Percentiles rank a stretch among this genome's conserved stretches.
phyloP scores from a whole-genome alignment of 148 eudicot genomes.

The Silene latifolia region DNA sequence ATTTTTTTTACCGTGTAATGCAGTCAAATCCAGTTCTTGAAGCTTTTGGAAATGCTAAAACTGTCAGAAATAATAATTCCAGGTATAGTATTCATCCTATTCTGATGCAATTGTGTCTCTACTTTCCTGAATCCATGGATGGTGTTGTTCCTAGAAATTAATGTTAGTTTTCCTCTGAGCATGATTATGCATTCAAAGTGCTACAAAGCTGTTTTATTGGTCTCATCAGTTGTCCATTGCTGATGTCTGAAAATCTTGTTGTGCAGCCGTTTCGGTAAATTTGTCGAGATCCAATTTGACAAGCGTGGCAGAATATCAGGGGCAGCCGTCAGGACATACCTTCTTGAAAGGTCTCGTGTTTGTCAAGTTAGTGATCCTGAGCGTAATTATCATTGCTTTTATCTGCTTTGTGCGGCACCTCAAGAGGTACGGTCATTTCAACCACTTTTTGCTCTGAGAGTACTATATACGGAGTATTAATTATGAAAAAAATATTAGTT shows the following conservation, averaged over 20 bases:
- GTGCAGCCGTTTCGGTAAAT: constrained; percentile 97
- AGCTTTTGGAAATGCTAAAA: constrained; percentile 99
- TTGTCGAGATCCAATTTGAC: constrained; percentile 98
- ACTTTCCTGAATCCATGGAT: neutral
- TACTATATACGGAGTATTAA: neutral
- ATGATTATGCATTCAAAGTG: neutral
- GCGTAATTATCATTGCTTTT: constrained; percentile 98
- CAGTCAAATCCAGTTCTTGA: constrained; percentile 99
- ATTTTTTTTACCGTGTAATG: constrained; percentile 26
- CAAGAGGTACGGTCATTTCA: constrained; percentile 55
- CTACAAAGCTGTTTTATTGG: constrained; percentile 1
- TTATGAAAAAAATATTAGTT: neutral
- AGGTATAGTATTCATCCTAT: constrained; percentile 49
- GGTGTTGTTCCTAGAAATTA: neutral
- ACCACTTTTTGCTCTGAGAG: neutral
- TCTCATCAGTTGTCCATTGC: neutral
- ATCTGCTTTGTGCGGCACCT: constrained; percentile 97
- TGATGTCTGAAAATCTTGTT: constrained; percentile 18
- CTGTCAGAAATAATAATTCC: constrained; percentile 98
- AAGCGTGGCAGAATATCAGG: constrained; percentile 99
- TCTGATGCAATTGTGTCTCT: neutral
- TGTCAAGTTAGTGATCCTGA: constrained; percentile 94
- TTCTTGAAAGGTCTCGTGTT: constrained; percentile 96
- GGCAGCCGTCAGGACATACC: constrained; percentile 98
- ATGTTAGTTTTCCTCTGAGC: constrained; percentile 9